Evolutionary conservation across 106 monocot species (phyloP), one percentile per base, ranked within the genome.

Genomic region (Platanthera guangdongensis): DNA sequence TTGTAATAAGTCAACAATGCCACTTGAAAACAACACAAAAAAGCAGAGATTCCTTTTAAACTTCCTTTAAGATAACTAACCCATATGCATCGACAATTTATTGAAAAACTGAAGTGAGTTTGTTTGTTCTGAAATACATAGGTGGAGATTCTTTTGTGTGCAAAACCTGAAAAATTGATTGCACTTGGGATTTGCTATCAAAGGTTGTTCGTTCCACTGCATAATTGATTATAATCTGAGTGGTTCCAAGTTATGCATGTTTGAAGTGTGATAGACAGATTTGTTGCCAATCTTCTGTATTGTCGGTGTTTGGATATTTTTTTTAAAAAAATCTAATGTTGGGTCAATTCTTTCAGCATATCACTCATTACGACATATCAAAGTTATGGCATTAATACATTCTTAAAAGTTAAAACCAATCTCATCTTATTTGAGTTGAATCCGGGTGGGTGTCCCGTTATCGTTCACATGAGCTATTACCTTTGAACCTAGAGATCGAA

Each of bases 61-160:
- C 10, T 67, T 67, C 39, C 59, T n/a, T 15, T 9, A 72, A 72
- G 8, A 18, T 8, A 51, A 78, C 88, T 82, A 51, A 99, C 97
- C 97, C 97, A 87, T 99, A 99, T 52, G 97, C 97, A 90, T 99
- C 97, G 22, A 99, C 89, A 82, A 99, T 94, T 79, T 94, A 94
- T 83, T 94, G 97, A 79, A 99, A 99, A 75, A 91, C 93, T 10
- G 81, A 64, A 32, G 94, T 94, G 71, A 92, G 91, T 83, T 99
- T 92, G 80, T 99, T 99, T 80, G 91, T 99, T 67, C 76, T 74
- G 81, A 94, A 99, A 84, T 89, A 94, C 9, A 94, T 99, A 46
- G 97, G 97, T 47, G 97, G 94, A 13, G 80, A 74, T 85, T 94
- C 97, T 78, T 85, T 91, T 49, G 94, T 89, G 65, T 94, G 76